Evolutionary conservation across 805 yeast species (phyloP), one percentile per base, ranked within the genome.

Genomic region (Candida succiphila): DNA sequence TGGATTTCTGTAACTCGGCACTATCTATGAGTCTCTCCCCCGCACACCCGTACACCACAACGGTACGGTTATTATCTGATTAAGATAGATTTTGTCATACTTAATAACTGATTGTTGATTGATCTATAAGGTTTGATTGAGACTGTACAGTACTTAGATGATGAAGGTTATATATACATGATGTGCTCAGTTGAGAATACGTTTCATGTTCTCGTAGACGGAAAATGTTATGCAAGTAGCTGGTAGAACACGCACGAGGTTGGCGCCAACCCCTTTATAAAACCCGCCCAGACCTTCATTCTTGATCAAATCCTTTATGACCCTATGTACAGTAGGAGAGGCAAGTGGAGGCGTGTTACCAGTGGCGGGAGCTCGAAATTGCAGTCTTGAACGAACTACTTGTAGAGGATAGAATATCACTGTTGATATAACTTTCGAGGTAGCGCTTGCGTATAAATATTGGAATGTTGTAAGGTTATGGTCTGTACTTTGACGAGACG

Each of bases 151-250:
- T n/a, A n/a, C n/a, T n/a, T n/a, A n/a, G n/a, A n/a, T n/a, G n/a
- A n/a, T n/a, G n/a, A n/a, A n/a, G n/a, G n/a, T n/a, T n/a, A n/a
- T n/a, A n/a, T n/a, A n/a, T n/a, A n/a, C n/a, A n/a, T n/a, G n/a
- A n/a, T n/a, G n/a, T n/a, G n/a, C n/a, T n/a, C n/a, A n/a, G n/a
- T n/a, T n/a, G 14, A 52, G 46, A 15, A 43, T 28, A 29, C 48
- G 50, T 33, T 60, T 67, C 41, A 72, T 61, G 26, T 69, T 63
- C 51, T 92, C 98, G 48, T 92, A 92, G 5, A 82, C 82, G 5
- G 81, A 64, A 51, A 92, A 86, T 0, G 97, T 92, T 10, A 88
- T 71, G 49, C 95, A 83, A 4, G 96, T 88, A 2, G 96, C 87
- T 0, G 98, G 98, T 4, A 92, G 67, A 1, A 89, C 95, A 30